A percentile compares a stretch with the other conserved stretches of the same genome.
phyloP scores from a whole-genome alignment of 768 basidiomycete species.

The Serendipita indica region DNA sequence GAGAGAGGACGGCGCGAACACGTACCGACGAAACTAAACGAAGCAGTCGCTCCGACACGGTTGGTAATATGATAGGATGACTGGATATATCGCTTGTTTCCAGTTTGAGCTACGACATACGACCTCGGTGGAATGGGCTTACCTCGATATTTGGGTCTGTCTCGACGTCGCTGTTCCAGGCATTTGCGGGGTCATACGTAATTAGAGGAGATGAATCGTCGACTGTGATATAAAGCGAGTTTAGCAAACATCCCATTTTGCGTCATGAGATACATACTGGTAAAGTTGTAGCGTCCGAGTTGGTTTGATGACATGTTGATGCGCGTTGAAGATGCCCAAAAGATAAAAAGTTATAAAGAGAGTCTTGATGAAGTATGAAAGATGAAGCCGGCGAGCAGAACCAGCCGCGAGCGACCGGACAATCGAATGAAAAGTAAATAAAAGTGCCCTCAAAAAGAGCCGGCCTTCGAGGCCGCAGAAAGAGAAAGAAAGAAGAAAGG shows the following conservation, averaged over 20 bases:
- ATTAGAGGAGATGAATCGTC: slow-evolving; percentile 7
- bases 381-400: background rate
- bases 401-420: slow-evolving; percentile 2
- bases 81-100: background rate
- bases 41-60: background rate
- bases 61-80: background rate
- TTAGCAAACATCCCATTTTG: background rate
- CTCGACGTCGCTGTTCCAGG: background rate
- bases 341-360: background rate
- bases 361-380: too few species aligned
- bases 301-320: background rate
- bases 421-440: background rate
- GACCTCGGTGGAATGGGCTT: background rate
- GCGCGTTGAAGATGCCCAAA: background rate
- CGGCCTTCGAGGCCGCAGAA: background rate
- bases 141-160: background rate
- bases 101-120: background rate
- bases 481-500: slow-evolving; percentile 6
- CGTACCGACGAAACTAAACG: background rate
- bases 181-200: background rate
- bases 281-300: slow-evolving; percentile 1
- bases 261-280: background rate
- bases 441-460: background rate
- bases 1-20: background rate
- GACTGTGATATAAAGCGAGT: background rate